These are phyloP conservation scores for Hyaloscypha finlandica DNA, from an alignment of 495 filamentous ascomycete species.

Conservation along the genomic window DNA sequence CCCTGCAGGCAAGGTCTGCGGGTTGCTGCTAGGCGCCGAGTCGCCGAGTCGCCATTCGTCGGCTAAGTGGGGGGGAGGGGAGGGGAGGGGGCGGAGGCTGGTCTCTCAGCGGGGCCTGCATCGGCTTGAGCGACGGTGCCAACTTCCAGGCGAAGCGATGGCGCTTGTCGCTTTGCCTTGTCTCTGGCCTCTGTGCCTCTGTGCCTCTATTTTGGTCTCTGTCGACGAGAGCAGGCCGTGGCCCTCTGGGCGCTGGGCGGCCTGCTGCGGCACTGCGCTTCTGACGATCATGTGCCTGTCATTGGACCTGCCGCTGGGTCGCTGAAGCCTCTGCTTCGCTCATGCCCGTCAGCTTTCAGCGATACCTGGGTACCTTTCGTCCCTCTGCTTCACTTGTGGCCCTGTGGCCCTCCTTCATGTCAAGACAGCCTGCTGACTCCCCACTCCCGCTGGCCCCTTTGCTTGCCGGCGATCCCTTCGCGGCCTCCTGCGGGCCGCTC, in stretches of 20 bases:
- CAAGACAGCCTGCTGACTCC: slow-evolving; percentile 16
- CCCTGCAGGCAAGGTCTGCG: not conserved
- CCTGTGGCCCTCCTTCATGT: not conserved
- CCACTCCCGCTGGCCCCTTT: slow-evolving; percentile 1
- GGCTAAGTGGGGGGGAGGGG: slow-evolving; percentile 17
- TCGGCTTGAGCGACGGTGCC: slow-evolving; percentile 17
- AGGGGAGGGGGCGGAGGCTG: not conserved
- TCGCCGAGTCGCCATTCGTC: slow-evolving; percentile 30
- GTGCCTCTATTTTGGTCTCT: slow-evolving; percentile 18
- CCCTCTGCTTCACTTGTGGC: not conserved
- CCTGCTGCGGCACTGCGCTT: slow-evolving; percentile 22
- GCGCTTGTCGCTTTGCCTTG: slow-evolving; percentile 33
- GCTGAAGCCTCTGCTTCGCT: slow-evolving; percentile 5
- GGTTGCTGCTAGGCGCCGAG: slow-evolving; percentile 24
- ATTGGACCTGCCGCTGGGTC: slow-evolving; percentile 9
- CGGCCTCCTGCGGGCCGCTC: slow-evolving; percentile 28
- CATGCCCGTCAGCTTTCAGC: slow-evolving; percentile 34
- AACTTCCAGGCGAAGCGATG: not conserved
- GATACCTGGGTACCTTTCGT: slow-evolving; percentile 13
- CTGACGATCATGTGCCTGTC: slow-evolving; percentile 18
- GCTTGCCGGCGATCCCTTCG: not conserved
- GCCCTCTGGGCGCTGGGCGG: not conserved
- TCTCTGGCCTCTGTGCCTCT: slow-evolving; percentile 22
- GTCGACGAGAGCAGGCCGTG: not conserved
- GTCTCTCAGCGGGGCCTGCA: slow-evolving; percentile 11